phyloP scores from a whole-genome alignment of 805 yeast genomes.

The Nadsonia fulvescens region DNA sequence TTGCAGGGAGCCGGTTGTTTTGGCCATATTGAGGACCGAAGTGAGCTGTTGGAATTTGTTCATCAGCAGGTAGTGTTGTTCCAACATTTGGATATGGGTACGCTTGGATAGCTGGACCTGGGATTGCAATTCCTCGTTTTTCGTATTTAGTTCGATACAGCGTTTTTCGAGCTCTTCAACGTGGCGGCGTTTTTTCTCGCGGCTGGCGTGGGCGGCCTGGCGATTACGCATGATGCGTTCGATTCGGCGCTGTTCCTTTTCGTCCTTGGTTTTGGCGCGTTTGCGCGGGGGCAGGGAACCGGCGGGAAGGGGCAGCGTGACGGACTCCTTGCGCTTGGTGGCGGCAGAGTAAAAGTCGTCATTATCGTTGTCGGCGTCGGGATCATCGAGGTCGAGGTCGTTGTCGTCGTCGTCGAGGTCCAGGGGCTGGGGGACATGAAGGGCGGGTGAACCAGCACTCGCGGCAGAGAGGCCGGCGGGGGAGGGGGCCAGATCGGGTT shows the following conservation, averaged over 20 bases:
- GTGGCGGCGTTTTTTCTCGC: conserved; percentile 90
- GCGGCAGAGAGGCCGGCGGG: no score
- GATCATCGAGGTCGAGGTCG: no score
- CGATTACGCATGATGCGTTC: conserved; percentile 87
- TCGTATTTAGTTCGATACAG: conserved; percentile 14
- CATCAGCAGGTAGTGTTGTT: conserved; percentile 11
- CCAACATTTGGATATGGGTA: conserved; percentile 8
- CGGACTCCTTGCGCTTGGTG: conserved; percentile 17
- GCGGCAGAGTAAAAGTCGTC: no score
- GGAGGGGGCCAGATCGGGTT: no score
- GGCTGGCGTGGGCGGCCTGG: conserved; percentile 92
- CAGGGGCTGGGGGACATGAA: no score
- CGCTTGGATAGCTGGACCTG: conserved; percentile 9
- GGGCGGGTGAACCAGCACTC: no score
- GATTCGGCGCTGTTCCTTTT: conserved; percentile 88
- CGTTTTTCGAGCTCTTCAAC: conserved; percentile 66
- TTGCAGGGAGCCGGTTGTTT: conserved; percentile 11
- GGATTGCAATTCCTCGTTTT: conserved; percentile 13
- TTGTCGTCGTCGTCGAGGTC: no score
- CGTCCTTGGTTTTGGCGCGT: conserved; percentile 91
- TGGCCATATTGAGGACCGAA: conserved; percentile 9
- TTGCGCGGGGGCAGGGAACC: conserved; percentile 76
- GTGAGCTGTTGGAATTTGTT: conserved; percentile 9
- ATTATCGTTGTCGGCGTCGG: no score
- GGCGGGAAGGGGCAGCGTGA: conserved; percentile 19